These are phyloP conservation scores for Podila horticola DNA, from an alignment of 192 early-diverging fungal species.

Conservation along the genomic window DNA sequence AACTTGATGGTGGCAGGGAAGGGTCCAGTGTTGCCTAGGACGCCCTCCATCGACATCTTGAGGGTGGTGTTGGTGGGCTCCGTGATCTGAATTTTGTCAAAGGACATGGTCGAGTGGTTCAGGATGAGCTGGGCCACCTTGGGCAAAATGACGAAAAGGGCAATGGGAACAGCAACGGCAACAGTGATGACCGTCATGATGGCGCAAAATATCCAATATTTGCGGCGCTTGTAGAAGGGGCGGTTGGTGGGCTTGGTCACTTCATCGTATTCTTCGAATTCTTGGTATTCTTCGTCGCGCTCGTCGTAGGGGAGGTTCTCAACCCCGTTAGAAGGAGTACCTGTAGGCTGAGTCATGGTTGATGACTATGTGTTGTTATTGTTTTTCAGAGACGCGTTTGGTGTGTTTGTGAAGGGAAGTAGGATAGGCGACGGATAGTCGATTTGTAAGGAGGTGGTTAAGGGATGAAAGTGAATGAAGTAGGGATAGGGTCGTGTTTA, in stretches of 20 bases:
- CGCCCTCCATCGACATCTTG: slow-evolving; percentile 51
- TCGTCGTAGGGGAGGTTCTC: slow-evolving; percentile 40
- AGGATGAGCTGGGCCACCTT: slow-evolving; percentile 59
- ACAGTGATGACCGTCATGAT: slow-evolving; percentile 56
- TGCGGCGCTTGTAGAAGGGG: slow-evolving; percentile 58
- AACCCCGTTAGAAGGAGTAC: slow-evolving; percentile 20
- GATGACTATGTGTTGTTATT: background rate
- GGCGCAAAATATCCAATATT: slow-evolving; percentile 63
- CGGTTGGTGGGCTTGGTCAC: slow-evolving; percentile 17
- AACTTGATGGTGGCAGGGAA: slow-evolving; percentile 62
- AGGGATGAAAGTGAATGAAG: background rate
- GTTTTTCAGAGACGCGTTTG: background rate
- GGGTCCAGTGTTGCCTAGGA: slow-evolving; percentile 58
- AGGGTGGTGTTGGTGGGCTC: slow-evolving; percentile 47
- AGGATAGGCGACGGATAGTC: background rate
- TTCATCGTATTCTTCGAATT: slow-evolving; percentile 45
- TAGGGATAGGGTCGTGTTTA: background rate
- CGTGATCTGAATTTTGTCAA: slow-evolving; percentile 54
- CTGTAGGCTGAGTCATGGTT: slow-evolving; percentile 11
- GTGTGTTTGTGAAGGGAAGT: background rate
- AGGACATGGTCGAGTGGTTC: slow-evolving; percentile 51
- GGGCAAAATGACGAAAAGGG: slow-evolving; percentile 65
- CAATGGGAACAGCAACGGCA: slow-evolving; percentile 53
- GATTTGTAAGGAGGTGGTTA: background rate
- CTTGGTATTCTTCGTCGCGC: slow-evolving; percentile 36